A percentile compares a stretch with the other conserved stretches of the same genome.
phyloP scores from a whole-genome alignment of 768 basidiomycete species.

The Phylloporus scabripes region DNA sequence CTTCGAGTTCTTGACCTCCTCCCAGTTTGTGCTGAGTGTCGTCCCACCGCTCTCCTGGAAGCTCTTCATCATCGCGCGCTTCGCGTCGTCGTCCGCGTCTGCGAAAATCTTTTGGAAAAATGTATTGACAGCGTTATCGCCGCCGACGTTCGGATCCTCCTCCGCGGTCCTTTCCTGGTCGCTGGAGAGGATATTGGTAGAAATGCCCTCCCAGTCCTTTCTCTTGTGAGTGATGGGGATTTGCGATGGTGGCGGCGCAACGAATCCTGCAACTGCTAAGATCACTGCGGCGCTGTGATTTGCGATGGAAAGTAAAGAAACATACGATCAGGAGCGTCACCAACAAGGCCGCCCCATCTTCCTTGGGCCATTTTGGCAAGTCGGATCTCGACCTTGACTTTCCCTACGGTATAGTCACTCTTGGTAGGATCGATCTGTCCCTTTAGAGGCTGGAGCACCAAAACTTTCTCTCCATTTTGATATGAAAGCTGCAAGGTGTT shows the following conservation, averaged over 20 bases:
- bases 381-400: constrained; percentile 84
- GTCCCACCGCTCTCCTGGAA: constrained; percentile 95
- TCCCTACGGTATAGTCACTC: constrained; percentile 65
- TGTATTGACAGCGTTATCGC: constrained; percentile 77
- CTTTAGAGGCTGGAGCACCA: constrained; percentile 74
- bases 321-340: constrained; percentile 74
- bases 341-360: constrained; percentile 71
- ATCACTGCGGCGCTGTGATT: neutral
- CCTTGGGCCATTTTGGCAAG: constrained; percentile 62
- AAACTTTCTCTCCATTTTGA: constrained; percentile 60
- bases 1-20: constrained; percentile 64
- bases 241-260: constrained; percentile 32
- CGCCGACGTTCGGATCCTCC: constrained; percentile 86
- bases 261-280: constrained; percentile 14
- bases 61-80: constrained; percentile 96
- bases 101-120: constrained; percentile 91
- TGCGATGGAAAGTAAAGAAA: constrained; percentile 7
- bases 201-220: constrained; percentile 92
- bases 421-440: constrained; percentile 67
- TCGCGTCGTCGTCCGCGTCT: constrained; percentile 88
- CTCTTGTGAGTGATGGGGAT: constrained; percentile 35
- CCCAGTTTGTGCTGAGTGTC: constrained; percentile 94
- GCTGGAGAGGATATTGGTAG: constrained; percentile 53
- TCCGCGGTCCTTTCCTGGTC: constrained; percentile 68
- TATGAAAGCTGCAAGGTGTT: constrained; percentile 33